Evolutionary conservation across 176 grass and related monocot species (phyloP).

Genomic region (Eragrostis nindensis): DNA sequence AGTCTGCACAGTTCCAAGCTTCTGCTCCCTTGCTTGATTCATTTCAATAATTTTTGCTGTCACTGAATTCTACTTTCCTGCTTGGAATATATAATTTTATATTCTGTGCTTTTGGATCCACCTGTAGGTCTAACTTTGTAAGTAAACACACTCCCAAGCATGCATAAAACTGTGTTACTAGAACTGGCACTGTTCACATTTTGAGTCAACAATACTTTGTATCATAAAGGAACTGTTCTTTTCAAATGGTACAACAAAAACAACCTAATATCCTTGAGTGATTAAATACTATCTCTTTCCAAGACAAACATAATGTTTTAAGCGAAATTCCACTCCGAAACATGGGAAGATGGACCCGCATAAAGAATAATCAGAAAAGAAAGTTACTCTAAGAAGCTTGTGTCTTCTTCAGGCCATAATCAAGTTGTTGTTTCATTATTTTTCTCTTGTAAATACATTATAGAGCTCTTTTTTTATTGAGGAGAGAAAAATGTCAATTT

Average conservation of each 20-base stretch:
- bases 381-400: neutral
- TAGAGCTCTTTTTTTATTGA: neutral
- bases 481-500: neutral
- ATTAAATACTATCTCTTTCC: neutral
- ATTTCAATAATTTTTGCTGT: conserved; percentile 3
- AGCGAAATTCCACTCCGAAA: neutral
- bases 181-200: neutral
- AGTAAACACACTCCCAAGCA: neutral
- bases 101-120: neutral
- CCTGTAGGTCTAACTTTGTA: neutral
- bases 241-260: neutral
- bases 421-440: neutral
- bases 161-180: conserved; percentile 18
- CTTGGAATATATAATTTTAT: conserved; percentile 15
- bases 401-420: conserved; percentile 5
- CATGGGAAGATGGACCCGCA: no score
- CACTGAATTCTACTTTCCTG: conserved; percentile 1
- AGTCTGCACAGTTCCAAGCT: conserved; percentile 27
- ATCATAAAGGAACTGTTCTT: neutral
- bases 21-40: conserved; percentile 2
- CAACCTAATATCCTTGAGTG: neutral
- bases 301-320: conserved; percentile 12
- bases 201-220: conserved; percentile 15
- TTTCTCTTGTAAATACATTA: no score
- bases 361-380: neutral